Base-by-base conservation (phyloP, 2,329 filamentous ascomycete genomes). In the Neoascochyta sp. region DNA sequence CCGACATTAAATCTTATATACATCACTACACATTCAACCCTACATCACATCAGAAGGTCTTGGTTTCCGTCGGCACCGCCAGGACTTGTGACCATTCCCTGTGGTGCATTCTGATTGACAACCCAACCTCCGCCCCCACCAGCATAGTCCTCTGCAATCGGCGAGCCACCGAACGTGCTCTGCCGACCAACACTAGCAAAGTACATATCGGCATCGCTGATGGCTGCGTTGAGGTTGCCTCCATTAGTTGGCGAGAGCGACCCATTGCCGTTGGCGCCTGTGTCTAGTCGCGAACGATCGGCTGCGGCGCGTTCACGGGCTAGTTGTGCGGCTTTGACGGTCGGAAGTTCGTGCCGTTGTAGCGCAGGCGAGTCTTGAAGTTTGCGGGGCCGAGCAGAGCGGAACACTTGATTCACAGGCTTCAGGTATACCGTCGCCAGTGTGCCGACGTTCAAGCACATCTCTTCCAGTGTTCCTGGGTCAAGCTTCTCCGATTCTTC, bases 391-490 rank as follows among this genome's bases (percentile, higher is more conserved):
- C 92, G 78, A 9, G 92, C 90, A 11, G 82, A 83, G 34, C 92
- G 83, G 73, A 98, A 98, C 7, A 98, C 92, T 31, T 92, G 90
- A 60, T 96, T 88, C 5, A 98, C 90, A 3, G 92, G 92, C 63
- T 98, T 98, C 27, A 98, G 78, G 63, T 98, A 98, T 29, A 98
- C 90, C 1, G 92, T 98, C 3, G 92, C 92, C 3, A 98, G 74
- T 1, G 92, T 96, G 45, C 92, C 92, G 24, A 98, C 89, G 49
- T 90, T 93, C 37, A 98, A 76, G 56, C 92, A 96, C 78, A 98
- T 90, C 62, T 98, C 92, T 65, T 98, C 92, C 6, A 98, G 74
- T 0, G 92, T 98, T 24, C 76, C 74, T 0, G 89, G 82, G 57
- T 98, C 92, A 3, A 98, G 76, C 46, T 90, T 90, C 66, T 98